A percentile compares a stretch with the other conserved stretches of the same genome.
phyloP scores from a whole-genome alignment of 106 monocot genomes.

The Dioscorea zingiberensis region DNA sequence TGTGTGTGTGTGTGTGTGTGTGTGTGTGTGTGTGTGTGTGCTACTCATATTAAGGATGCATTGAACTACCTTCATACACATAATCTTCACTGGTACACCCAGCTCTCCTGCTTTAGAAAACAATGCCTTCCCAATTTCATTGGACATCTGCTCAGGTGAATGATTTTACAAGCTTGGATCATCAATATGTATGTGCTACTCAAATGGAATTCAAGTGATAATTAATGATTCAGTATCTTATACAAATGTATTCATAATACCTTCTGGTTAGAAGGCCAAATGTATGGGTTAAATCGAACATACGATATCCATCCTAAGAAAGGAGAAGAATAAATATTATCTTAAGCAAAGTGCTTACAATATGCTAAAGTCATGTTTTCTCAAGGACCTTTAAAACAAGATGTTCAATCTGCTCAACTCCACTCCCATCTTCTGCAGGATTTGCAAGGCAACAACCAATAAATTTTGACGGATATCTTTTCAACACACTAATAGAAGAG shows the following conservation, averaged over 20 bases:
- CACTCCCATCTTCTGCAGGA: conserved; percentile 78
- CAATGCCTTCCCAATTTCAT: conserved; percentile 69
- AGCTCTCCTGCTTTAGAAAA: conserved; percentile 84
- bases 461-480: conserved; percentile 73
- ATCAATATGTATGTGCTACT: too few relatives aligned
- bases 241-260: conserved; percentile 15
- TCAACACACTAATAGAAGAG: conserved; percentile 43
- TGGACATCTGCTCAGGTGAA: conserved; percentile 59
- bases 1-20: too few relatives aligned
- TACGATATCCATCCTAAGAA: conserved; percentile 69
- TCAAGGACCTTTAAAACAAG: conserved; percentile 52
- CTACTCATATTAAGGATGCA: background rate
- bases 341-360: background rate
- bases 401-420: conserved; percentile 57
- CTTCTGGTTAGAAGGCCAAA: conserved; percentile 90
- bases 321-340: conserved; percentile 6
- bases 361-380: background rate
- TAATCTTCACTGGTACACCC: conserved; percentile 61
- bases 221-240: too few relatives aligned
- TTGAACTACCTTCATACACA: conserved; percentile 66
- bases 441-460: conserved; percentile 84
- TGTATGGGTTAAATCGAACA: conserved; percentile 76
- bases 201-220: too few relatives aligned
- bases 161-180: too few relatives aligned
- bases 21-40: too few relatives aligned